Conservation (phyloP, 495 filamentous ascomycete genomes). For the Venustampulla echinocandica region DNA sequence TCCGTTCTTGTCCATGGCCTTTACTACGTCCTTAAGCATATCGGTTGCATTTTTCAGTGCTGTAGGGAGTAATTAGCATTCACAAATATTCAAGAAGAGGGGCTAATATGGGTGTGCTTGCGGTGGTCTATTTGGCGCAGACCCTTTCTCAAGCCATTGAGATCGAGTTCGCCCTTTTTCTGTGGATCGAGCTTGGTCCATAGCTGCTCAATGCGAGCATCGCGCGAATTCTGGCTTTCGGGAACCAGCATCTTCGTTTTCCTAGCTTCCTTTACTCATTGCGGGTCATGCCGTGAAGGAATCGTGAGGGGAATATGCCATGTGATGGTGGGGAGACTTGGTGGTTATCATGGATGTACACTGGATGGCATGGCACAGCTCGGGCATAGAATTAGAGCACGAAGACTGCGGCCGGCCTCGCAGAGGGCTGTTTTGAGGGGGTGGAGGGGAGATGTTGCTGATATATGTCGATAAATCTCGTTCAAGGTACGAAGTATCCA, state of each 20-base stretch:
- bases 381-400: neutral
- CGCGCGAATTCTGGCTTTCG: slow-evolving; percentile 63
- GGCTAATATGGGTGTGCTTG: slow-evolving; percentile 37
- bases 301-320: neutral
- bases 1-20: slow-evolving; percentile 71
- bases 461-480: too few relatives aligned
- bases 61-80: slow-evolving; percentile 28
- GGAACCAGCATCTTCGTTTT: slow-evolving; percentile 31
- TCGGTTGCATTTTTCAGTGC: slow-evolving; percentile 89
- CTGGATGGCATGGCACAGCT: neutral
- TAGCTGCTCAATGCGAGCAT: slow-evolving; percentile 67
- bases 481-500: too few relatives aligned
- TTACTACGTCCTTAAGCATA: slow-evolving; percentile 72
- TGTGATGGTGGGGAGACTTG: neutral
- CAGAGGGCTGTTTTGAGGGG: too few relatives aligned
- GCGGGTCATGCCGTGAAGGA: slow-evolving; percentile 10
- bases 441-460: too few relatives aligned
- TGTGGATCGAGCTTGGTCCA: slow-evolving; percentile 74
- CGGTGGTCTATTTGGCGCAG: slow-evolving; percentile 87
- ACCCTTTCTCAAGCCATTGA: slow-evolving; percentile 73
- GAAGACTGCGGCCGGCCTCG: neutral
- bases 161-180: slow-evolving; percentile 68
- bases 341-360: slow-evolving; percentile 2
- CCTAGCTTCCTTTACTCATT: slow-evolving; percentile 17
- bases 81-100: too few relatives aligned